Evolutionary conservation across 345 rosid species (phyloP), one percentile per base, ranked within the genome.

Genomic region (Murraya paniculata): DNA sequence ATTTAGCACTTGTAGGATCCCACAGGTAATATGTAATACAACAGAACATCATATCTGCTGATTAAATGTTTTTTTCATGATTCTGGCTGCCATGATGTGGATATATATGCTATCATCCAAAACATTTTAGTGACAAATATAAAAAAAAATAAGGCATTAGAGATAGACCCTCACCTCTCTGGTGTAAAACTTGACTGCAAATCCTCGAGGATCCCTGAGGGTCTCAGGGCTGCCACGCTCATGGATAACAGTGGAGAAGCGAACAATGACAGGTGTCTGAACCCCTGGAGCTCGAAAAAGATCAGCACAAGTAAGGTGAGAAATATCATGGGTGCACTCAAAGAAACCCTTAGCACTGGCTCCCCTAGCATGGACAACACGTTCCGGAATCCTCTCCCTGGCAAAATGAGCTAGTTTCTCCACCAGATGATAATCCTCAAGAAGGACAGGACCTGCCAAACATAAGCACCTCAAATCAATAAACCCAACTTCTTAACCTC

Each of bases 151-250:
- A 4, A 53, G 7, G 57, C 57, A 72, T 30, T 39, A 73, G 6
- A 64, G 6, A 48, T 25, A 39, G 16, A 59, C 9, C 53, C 79
- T 78, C 74, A 92, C 99, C 98, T 96, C 99, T 85, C 98, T 87
- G 79, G 99, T 94, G 87, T 96, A 96, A 69, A 92, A 96, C 90
- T 96, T 96, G 72, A 94, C 97, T 18, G 99, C 99, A 82, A 96
- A 96, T 62, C 99, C 99, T 64, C 99, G 93, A 79, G 97, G 97
- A 64, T 92, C 99, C 83, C 98, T 91, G 22, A 92, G 81, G 77
- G 99, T 96, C 88, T 96, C 98, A 22, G 98, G 99, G 79, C 99
- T 96, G 84, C 98, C 99, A 73, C 98, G 97, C 80, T 96, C 98
- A 76, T 96, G 99, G 83, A 94, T 87, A 24, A 96, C 98, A 75